Percentiles rank a stretch among this genome's conserved stretches.
phyloP scores from a whole-genome alignment of 2,329 filamentous ascomycete species.

The Huntiella savannae region DNA sequence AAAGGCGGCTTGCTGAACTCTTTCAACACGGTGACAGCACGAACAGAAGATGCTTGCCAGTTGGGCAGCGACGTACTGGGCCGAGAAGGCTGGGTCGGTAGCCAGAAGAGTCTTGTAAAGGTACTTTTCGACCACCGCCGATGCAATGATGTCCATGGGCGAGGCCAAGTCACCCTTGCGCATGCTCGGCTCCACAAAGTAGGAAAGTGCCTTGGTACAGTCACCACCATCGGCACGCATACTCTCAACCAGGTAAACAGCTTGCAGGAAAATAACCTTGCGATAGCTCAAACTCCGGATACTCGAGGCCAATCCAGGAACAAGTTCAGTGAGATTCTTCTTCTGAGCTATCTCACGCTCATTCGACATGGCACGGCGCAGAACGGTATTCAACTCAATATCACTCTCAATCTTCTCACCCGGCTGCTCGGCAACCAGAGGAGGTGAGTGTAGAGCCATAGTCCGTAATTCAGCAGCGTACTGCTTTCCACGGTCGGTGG shows the following conservation, averaged over 20 bases:
- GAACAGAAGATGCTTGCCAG: conserved; percentile 68
- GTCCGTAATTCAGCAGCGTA: conserved; percentile 60
- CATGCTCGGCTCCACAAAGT: conserved; percentile 88
- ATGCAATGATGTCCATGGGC: conserved; percentile 44
- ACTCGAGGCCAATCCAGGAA: conserved; percentile 60
- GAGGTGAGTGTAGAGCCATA: conserved; percentile 72
- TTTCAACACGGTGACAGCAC: conserved; percentile 84
- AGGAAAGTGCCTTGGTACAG: conserved; percentile 73
- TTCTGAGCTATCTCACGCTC: conserved; percentile 68
- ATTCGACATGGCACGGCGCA: conserved; percentile 67
- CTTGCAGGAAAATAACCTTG: conserved; percentile 80
- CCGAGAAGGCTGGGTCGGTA: conserved; percentile 60
- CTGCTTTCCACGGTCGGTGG: conserved; percentile 52
- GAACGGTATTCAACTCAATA: conserved; percentile 85
- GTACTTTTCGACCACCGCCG: conserved; percentile 62
- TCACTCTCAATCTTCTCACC: conserved; percentile 87
- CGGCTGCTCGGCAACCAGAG: conserved; percentile 72
- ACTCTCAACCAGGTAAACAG: conserved; percentile 75
- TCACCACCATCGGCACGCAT: conserved; percentile 72
- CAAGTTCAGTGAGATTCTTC: conserved; percentile 50
- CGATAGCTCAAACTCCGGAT: conserved; percentile 72
- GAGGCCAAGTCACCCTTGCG: conserved; percentile 41
- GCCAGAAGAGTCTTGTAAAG: conserved; percentile 55
- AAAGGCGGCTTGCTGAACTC: conserved; percentile 75
- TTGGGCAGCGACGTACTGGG: conserved; percentile 75